Evolutionary conservation across 257 asterid genomes (phyloP), one percentile per base, ranked within the genome.

Genomic region (Mitragyna speciosa): DNA sequence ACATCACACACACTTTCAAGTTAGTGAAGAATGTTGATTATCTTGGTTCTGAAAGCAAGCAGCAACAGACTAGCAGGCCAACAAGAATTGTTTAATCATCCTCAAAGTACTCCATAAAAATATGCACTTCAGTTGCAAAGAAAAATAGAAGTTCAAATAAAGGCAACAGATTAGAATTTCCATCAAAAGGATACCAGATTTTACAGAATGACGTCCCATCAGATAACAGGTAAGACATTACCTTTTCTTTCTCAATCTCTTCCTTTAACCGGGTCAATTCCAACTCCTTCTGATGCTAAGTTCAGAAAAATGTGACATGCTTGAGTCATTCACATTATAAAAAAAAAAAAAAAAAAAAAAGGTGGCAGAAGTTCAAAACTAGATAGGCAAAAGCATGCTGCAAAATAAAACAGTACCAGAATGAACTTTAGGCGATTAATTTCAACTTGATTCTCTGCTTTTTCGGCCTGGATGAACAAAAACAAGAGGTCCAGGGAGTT

Each of bases 181-280:
- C 54, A 43, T 47, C 19, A 24, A 12, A 12, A 24, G 47, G 9
- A 4, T 47, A n/a, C 52, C 26, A 12, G 28, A 75, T 9, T 56
- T 68, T 59, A 24, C 43, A 36, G 33, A 64, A 31, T 70, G 70
- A 8, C 5, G 30, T 78, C 70, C 28, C 75, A 52, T 28, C 41
- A 43, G 56, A 64, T 61, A 33, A 64, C 41, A 51, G n/a, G 41
- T 36, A 70, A 70, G 70, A 28, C 36, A 54, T 52, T 85, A 95
- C 99, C 98, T 89, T 90, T 85, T 90, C 98, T 84, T 89, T 87
- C 85, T 92, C 98, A 82, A 93, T 89, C 79, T 87, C 90, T 84
- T 88, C 84, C 93, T 93, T 93, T 91, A 95, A 76, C 47, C 78
- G 90, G 81, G 81, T 85, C 66, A 95, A 90, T 83, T 93, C 97